Base-by-base conservation (phyloP, 352 stramenopile genomes). In the Peronospora farinosa region DNA sequence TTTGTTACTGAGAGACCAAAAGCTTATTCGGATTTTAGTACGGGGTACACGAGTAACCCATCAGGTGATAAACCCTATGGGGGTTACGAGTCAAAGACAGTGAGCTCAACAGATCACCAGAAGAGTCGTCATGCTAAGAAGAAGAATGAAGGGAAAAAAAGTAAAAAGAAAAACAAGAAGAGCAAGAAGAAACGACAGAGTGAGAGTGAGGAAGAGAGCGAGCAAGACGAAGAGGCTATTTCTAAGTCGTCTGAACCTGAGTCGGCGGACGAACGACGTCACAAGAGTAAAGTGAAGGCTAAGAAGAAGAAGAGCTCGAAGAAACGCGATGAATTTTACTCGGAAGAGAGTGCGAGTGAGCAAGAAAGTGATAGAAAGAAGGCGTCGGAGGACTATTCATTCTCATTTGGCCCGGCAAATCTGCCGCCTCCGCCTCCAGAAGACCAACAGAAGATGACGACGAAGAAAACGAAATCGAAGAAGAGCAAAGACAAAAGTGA, bases 1-100 rank as follows among this genome's bases (percentile, higher is more conserved):
- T 87, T 87, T 64, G 74, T 66, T 0, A 84, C 72, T 1, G 69
- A 85, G 58, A 65, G 76, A 41, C 76, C 76, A 0, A 72, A 70
- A 23, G 41, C 67, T 15, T 87, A 84, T 55, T 70, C 67, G 16
- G 75, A 86, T 21, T 61, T 50, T 39, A 50, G 43, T 39, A 53
- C 31, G 28, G 25, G 40, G 17, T 52, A 56, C 30, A 27, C 27
- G 10, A 40, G 27, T 44, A 51, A 55, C 17, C 27, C 35, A 9
- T 15, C n/a, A 9, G 6, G 19, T 12, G 13, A 2, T 4, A 19
- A 40, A 25, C 2, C 0, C 11, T 16, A 40, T 28, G 27, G 25
- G 23, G 41, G 39, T 8, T 58, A 70, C 21, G 47, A 51, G 32
- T 39, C 15, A 9, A 56, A 58, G 40, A 2, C 3, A 3, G 16